A percentile compares a stretch with the other conserved stretches of the same genome.
Conservation (phyloP, 352 stramenopile species). For the Saprolegnia diclina region DNA sequence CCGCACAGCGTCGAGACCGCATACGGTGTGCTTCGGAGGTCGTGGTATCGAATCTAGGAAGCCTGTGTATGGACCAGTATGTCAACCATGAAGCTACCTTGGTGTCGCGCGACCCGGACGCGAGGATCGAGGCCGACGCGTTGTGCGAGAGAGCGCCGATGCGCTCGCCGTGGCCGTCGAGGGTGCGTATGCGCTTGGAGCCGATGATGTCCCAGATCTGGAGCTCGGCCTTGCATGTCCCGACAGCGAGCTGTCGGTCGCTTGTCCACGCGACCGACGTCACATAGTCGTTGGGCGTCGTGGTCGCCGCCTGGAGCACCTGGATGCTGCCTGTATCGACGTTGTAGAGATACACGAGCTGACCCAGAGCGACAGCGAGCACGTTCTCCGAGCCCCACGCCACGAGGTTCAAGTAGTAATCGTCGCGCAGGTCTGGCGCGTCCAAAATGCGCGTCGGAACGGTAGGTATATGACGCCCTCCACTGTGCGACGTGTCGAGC, state of each 20-base stretch:
- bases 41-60: constrained; percentile 67
- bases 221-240: too few relatives aligned
- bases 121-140: too few relatives aligned
- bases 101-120: too few relatives aligned
- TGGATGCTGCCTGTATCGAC: constrained; percentile 93
- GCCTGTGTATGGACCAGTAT: constrained; percentile 29
- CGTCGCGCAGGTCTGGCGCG: constrained; percentile 96
- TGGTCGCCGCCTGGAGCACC: constrained; percentile 72
- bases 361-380: constrained; percentile 94
- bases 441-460: constrained; percentile 92
- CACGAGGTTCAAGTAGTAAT: constrained; percentile 99
- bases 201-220: too few relatives aligned
- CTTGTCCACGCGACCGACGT: constrained; percentile 96
- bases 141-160: too few relatives aligned
- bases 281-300: constrained; percentile 87
- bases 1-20: constrained; percentile 89
- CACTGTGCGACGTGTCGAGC: constrained; percentile 28
- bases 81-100: constrained; percentile 42
- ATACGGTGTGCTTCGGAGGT: constrained; percentile 72
- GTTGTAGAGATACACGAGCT: constrained; percentile 99
- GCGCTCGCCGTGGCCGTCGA: too few relatives aligned
- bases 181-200: too few relatives aligned
- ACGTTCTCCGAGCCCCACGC: constrained; percentile 96
- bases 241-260: constrained; percentile 91
- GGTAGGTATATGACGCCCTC: constrained; percentile 80